Evolutionary conservation across 257 asterid genomes (phyloP), one percentile per base, ranked within the genome.

Genomic region (Penstemon davidsonii): DNA sequence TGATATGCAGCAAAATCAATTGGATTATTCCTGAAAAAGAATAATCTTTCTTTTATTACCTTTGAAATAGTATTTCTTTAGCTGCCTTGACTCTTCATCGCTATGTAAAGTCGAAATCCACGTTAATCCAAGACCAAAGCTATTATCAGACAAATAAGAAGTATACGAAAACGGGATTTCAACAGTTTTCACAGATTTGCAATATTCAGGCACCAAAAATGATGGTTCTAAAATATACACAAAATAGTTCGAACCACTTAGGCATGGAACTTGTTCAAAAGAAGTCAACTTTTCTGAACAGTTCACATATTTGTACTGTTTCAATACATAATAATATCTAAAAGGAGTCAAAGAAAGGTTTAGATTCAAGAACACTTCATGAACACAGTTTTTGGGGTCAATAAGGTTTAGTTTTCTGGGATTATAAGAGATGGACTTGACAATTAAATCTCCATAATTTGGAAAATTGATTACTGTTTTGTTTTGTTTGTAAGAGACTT

Each of bases 381-480:
- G 86, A 11, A 85, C 84, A 18, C 90, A 85, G 49, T 65, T 78
- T 18, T 69, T 76, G 7, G 84, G 90, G 10, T 85, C 86, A 11
- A 72, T 0, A 45, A 85, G 85, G 61, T 69, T 37, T 3, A 85
- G 42, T 25, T 43, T 69, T 62, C 51, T 56, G 13, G 55, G 1
- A 3, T 76, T 64, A 36, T 80, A 85, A 0, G 75, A 71, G 15
- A 83, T 82, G 44, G 86, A 76, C 69, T 76, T 80, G n/a, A 82
- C 78, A 8, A 46, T 55, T 54, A 85, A 70, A 36, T 74, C 88
- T 5, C 86, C 78, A 38, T 79, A 76, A 8, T n/a, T 47, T 38
- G 75, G 81, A n/a, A 85, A 70, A 52, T 70, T 65, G 12, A 82
- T 58, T 15, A 49, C 61, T 40, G 82, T 76, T 10, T n/a, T 69